phyloP scores from a whole-genome alignment of 2,329 filamentous ascomycete species.

The Zasmidium angulare region DNA sequence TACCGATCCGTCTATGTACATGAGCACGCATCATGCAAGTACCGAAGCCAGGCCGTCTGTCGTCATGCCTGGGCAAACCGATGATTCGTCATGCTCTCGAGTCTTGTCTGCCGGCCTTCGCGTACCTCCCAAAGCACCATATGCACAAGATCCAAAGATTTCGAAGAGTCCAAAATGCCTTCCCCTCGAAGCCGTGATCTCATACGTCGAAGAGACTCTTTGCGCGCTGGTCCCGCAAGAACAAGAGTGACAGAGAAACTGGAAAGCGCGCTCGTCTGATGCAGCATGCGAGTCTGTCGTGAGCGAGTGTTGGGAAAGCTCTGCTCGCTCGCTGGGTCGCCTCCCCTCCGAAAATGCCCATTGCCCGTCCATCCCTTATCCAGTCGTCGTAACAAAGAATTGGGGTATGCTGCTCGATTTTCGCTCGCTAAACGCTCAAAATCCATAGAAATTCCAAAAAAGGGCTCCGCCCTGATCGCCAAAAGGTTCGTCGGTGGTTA shows the following conservation, averaged over 20 bases:
- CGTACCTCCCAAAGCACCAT: neutral
- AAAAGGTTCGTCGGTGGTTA: constrained; percentile 2
- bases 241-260: neutral
- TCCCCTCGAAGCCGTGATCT: constrained; percentile 1
- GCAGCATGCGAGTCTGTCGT: neutral
- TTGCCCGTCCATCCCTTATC: neutral
- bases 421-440: constrained; percentile 12
- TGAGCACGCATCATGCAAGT: neutral
- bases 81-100: neutral
- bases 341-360: neutral
- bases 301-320: neutral
- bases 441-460: neutral
- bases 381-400: neutral
- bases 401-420: constrained; percentile 4
- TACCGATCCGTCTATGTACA: neutral
- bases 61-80: neutral
- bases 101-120: neutral
- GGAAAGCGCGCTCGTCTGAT: neutral
- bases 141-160: neutral
- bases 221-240: neutral
- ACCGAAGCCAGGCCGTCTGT: neutral
- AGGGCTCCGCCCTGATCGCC: neutral
- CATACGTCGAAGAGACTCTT: neutral
- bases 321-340: neutral
- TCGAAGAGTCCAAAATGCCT: neutral